Conservation (phyloP, 177 flowering plant species). For the Vitis hybrid region DNA sequence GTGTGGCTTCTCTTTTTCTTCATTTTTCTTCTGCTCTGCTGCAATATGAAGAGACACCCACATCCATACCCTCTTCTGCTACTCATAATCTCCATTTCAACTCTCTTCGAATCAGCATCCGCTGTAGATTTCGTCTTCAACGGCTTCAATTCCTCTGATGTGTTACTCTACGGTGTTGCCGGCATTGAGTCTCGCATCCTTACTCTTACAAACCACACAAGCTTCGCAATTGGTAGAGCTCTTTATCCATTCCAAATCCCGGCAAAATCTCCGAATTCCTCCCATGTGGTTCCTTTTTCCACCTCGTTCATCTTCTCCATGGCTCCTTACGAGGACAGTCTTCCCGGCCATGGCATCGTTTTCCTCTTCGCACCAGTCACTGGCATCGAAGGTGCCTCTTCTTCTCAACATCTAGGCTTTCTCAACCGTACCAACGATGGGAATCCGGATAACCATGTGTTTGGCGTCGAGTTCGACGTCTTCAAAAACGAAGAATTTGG, state of each 20-base stretch:
- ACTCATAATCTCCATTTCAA: not conserved
- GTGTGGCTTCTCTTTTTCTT: not conserved
- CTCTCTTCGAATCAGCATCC: constrained; percentile 11
- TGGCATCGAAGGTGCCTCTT: constrained; percentile 34
- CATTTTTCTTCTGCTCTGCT: constrained; percentile 1
- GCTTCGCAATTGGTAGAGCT: constrained; percentile 56
- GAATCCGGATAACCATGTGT: constrained; percentile 41
- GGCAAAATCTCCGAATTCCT: constrained; percentile 37
- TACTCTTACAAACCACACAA: constrained; percentile 44
- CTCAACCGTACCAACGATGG: constrained; percentile 48
- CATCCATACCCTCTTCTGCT: not conserved
- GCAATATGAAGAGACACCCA: constrained; percentile 16
- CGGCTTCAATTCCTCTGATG: constrained; percentile 48
- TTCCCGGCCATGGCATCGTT: constrained; percentile 71
- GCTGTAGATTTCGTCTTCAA: constrained; percentile 66
- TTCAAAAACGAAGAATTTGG: constrained; percentile 59
- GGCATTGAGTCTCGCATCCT: constrained; percentile 41
- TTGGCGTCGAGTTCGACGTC: constrained; percentile 77
- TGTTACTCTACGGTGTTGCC: constrained; percentile 46
- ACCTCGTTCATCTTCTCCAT: constrained; percentile 83
- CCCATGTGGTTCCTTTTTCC: constrained; percentile 53
- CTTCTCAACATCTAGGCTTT: constrained; percentile 57
- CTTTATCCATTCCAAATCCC: constrained; percentile 47
- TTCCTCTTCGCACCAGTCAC: constrained; percentile 53
- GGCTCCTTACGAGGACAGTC: constrained; percentile 39